These are phyloP conservation scores for Phytophthora pinifolia DNA, from an alignment of 352 stramenopile species.

Conservation along the genomic window DNA sequence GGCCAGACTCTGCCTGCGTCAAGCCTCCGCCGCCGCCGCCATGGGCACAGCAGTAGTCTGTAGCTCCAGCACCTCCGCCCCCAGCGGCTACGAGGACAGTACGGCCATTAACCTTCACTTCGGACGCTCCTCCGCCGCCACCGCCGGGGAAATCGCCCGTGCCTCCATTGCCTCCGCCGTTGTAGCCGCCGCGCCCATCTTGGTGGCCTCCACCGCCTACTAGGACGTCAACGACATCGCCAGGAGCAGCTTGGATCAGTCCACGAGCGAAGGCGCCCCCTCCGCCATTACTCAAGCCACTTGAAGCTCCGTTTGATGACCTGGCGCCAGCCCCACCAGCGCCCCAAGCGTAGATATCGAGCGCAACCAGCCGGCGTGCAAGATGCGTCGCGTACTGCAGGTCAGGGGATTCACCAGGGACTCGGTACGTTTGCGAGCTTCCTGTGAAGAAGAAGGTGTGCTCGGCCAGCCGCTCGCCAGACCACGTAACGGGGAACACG, in stretches of 20 bases:
- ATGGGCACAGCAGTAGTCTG: constrained; percentile 78
- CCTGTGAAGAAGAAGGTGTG: constrained; percentile 49
- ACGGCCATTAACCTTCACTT: constrained; percentile 45
- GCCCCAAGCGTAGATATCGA: constrained; percentile 79
- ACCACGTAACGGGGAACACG: constrained; percentile 56
- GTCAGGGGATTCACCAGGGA: constrained; percentile 26
- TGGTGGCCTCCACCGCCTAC: constrained; percentile 57
- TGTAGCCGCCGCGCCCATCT: constrained; percentile 52
- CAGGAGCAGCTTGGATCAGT: constrained; percentile 41
- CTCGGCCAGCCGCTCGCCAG: constrained; percentile 42
- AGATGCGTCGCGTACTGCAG: constrained; percentile 8
- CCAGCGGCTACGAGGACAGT: constrained; percentile 66
- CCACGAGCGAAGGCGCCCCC: constrained; percentile 73
- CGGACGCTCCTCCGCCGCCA: constrained; percentile 64
- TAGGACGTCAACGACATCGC: constrained; percentile 51
- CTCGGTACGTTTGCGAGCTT: constrained; percentile 25
- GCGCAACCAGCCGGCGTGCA: constrained; percentile 43
- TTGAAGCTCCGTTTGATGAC: constrained; percentile 10
- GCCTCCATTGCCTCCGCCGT: constrained; percentile 68
- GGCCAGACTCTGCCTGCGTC: constrained; percentile 41
- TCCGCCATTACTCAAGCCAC: constrained; percentile 47
- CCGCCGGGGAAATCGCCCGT: constrained; percentile 53
- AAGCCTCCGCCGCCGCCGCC: constrained; percentile 62
- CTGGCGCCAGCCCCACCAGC: constrained; percentile 63
- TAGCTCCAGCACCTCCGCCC: constrained; percentile 67